Evolutionary conservation across 1,284 basidiomycete genomes (phyloP), one percentile per base, ranked within the genome.

Genomic region (Porphyrellus sp.): DNA sequence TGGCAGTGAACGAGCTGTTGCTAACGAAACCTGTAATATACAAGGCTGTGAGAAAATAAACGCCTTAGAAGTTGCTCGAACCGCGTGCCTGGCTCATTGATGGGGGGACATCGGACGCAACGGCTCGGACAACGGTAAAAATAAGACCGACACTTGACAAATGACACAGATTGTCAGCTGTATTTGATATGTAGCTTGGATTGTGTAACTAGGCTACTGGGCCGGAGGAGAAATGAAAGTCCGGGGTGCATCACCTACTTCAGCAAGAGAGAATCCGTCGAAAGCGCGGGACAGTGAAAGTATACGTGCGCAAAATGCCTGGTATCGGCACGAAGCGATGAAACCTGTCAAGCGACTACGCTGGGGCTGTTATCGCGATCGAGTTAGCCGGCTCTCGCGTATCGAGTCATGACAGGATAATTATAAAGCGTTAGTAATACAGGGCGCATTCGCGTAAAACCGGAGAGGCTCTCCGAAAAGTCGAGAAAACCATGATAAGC

Each of bases 361-460:
- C 11, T 23, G 20, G 35, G 28, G 24, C 5, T 51, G 34, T 39
- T 24, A 42, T 18, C 12, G 12, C 39, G 21, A 31, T 37, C 31
- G 49, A 43, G 16, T 6, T 13, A 42, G 27, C 41, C 41, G 39
- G 30, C 18, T 28, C 38, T 18, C 39, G 4, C 25, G 11, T 18
- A 28, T 28, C 25, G 40, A 20, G 40, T 15, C 13, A 38, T 9
- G 8, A 51, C 46, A 39, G 52, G 59, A 37, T 24, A 28, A 18
- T n/a, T 46, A 50, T 41, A 40, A 50, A 46, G 16, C 34, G 25
- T 61, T 46, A 50, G 63, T 54, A 42, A 53, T 64, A 64, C 62
- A 64, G 35, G 27, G 45, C 24, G 24, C 30, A 8, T 31, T 35
- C 43, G 30, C 48, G 39, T n/a, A n/a, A 38, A 39, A 40, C 38